Conservation (phyloP, 345 rosid genomes). For the Citrus glauca region DNA sequence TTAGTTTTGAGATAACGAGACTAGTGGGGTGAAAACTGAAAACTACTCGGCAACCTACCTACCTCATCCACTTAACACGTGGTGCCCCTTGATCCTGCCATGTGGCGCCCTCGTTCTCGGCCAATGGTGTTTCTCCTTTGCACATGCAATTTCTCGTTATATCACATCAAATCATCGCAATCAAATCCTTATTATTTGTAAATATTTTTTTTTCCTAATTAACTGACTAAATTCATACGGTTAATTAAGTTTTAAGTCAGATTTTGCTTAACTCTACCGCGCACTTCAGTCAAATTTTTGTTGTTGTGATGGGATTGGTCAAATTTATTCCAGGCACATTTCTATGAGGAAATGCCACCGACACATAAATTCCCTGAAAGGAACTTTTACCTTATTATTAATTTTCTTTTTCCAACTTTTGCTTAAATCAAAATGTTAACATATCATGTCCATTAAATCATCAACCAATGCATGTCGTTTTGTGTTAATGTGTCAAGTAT, state of each 20-base stretch:
- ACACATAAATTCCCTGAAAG: not conserved
- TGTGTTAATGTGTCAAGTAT: not conserved
- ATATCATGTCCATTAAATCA: not conserved
- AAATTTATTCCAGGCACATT: not conserved
- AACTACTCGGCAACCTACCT: slow-evolving; percentile 21
- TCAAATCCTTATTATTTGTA: not conserved
- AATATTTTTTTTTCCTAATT: not conserved
- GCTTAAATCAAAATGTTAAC: not conserved
- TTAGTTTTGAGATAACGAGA: not conserved
- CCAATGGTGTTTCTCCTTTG: slow-evolving; percentile 23
- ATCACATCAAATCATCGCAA: slow-evolving; percentile 19
- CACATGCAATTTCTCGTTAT: slow-evolving; percentile 32
- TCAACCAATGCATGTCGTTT: not conserved
- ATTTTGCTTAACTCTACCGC: not conserved
- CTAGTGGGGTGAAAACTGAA: slow-evolving; percentile 35
- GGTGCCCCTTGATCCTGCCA: slow-evolving; percentile 19
- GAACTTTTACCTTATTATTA: not conserved
- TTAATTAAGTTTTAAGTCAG: too few relatives aligned
- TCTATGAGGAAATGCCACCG: not conserved
- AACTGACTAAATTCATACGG: not conserved
- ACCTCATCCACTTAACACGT: slow-evolving; percentile 23
- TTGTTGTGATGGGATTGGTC: not conserved
- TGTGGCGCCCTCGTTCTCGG: slow-evolving; percentile 8
- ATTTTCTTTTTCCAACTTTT: too few relatives aligned
- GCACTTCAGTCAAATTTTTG: not conserved